Percentiles rank a stretch among this genome's conserved stretches.
These are phyloP conservation scores for Pythium scleroteichum DNA, from an alignment of 352 stramenopile species.

Conservation along the genomic window DNA sequence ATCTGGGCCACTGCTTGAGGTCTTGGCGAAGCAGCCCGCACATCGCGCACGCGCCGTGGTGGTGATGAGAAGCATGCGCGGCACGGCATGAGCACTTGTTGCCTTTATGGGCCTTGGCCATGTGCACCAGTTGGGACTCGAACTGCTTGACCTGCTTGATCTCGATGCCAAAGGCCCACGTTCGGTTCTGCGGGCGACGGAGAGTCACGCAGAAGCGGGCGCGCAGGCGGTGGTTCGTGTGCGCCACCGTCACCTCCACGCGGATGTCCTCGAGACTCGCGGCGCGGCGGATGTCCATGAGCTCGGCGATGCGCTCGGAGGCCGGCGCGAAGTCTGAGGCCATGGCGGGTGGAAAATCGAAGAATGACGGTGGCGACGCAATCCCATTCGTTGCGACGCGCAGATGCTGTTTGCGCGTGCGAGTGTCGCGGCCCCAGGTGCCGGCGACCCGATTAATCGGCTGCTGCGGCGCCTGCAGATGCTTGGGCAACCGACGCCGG, in stretches of 20 bases:
- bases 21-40: slow-evolving; percentile 46
- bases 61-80: neutral
- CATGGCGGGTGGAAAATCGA: neutral
- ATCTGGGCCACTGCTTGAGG: slow-evolving; percentile 38
- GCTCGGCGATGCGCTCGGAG: slow-evolving; percentile 34
- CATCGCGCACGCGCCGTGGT: slow-evolving; percentile 24
- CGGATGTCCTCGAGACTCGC: slow-evolving; percentile 50
- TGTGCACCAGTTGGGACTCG: slow-evolving; percentile 35
- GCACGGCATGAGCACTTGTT: slow-evolving; percentile 16
- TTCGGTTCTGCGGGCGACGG: slow-evolving; percentile 14
- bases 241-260: slow-evolving; percentile 49
- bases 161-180: slow-evolving; percentile 40
- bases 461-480: too few relatives aligned
- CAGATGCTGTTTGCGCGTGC: too few relatives aligned
- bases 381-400: too few relatives aligned
- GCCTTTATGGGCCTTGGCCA: slow-evolving; percentile 38
- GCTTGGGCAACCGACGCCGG: too few relatives aligned
- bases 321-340: neutral
- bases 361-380: neutral
- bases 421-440: too few relatives aligned
- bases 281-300: slow-evolving; percentile 60
- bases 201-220: slow-evolving; percentile 64
- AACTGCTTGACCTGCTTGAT: slow-evolving; percentile 46
- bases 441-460: too few relatives aligned
- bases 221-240: slow-evolving; percentile 42